phyloP scores from a whole-genome alignment of 768 basidiomycete species.

The Lactifluus rugatus region DNA sequence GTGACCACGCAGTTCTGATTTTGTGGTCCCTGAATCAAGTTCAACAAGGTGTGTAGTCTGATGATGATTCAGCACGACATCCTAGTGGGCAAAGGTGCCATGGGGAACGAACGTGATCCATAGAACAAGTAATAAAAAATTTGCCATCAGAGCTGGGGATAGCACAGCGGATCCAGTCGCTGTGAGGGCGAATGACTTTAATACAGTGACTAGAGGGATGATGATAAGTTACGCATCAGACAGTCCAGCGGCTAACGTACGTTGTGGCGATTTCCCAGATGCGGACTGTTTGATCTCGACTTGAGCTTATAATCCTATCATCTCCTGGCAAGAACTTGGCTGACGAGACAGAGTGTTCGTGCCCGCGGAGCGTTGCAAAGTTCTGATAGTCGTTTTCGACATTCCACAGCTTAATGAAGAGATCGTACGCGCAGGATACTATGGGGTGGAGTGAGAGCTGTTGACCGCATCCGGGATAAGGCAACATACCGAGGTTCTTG shows the following conservation, averaged over 20 bases:
- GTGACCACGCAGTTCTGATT: slow-evolving; percentile 45
- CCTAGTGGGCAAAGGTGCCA: background rate
- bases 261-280: slow-evolving; percentile 49
- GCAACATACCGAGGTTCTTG: slow-evolving; percentile 35
- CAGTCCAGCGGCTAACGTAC: slow-evolving; percentile 25
- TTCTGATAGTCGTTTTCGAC: slow-evolving; percentile 47
- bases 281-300: slow-evolving; percentile 44
- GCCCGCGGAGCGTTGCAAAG: slow-evolving; percentile 43
- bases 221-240: background rate
- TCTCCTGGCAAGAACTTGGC: slow-evolving; percentile 46
- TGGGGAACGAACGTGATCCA: slow-evolving; percentile 38
- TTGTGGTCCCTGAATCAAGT: slow-evolving; percentile 37
- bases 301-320: slow-evolving; percentile 42
- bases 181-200: slow-evolving; percentile 40
- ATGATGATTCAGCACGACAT: background rate
- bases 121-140: slow-evolving; percentile 41
- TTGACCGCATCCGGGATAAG: background rate
- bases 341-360: slow-evolving; percentile 49
- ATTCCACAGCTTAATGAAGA: slow-evolving; percentile 52
- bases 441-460: background rate
- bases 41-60: slow-evolving; percentile 49
- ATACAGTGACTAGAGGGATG: slow-evolving; percentile 37
- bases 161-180: slow-evolving; percentile 41
- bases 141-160: slow-evolving; percentile 34
- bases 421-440: slow-evolving; percentile 51